Percentiles rank a stretch among this genome's conserved stretches.
phyloP scores from a whole-genome alignment of 306 rosid species.

The Corylus heterophylla region DNA sequence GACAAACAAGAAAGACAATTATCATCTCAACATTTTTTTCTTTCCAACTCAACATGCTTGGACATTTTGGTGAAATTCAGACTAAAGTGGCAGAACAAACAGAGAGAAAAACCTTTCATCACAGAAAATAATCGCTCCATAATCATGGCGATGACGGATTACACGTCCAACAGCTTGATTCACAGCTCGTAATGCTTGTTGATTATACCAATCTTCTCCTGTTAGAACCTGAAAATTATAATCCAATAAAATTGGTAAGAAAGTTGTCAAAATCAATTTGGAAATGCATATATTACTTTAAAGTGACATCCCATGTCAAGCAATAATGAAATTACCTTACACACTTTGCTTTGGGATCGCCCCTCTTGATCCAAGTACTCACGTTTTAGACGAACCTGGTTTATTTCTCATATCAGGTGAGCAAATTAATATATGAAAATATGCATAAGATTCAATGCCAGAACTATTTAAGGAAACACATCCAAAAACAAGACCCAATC shows the following conservation, averaged over 20 bases:
- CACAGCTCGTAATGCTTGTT: constrained; percentile 94
- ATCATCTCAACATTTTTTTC: neutral
- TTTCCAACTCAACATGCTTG: neutral
- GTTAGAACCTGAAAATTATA: constrained; percentile 49
- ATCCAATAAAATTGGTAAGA: constrained; percentile 21
- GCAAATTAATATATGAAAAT: constrained; percentile 25
- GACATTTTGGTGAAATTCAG: constrained; percentile 19
- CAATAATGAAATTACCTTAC: constrained; percentile 49
- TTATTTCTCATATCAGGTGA: constrained; percentile 27
- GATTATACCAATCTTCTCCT: constrained; percentile 95
- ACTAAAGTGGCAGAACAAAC: constrained; percentile 14
- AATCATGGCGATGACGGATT: constrained; percentile 94
- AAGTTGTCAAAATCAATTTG: constrained; percentile 1
- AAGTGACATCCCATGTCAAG: constrained; percentile 18
- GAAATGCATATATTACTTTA: neutral
- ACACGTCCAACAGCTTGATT: constrained; percentile 99
- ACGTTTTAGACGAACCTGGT: constrained; percentile 91
- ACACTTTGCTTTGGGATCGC: constrained; percentile 38
- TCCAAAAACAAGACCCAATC: neutral
- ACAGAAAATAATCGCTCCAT: constrained; percentile 89
- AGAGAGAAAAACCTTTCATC: constrained; percentile 77
- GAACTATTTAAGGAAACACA: constrained; percentile 16
- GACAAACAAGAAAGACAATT: neutral
- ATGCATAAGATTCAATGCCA: constrained; percentile 1
- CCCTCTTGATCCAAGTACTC: constrained; percentile 75